phyloP scores from a whole-genome alignment of 495 filamentous ascomycete species.

The Copromyces sp. region DNA sequence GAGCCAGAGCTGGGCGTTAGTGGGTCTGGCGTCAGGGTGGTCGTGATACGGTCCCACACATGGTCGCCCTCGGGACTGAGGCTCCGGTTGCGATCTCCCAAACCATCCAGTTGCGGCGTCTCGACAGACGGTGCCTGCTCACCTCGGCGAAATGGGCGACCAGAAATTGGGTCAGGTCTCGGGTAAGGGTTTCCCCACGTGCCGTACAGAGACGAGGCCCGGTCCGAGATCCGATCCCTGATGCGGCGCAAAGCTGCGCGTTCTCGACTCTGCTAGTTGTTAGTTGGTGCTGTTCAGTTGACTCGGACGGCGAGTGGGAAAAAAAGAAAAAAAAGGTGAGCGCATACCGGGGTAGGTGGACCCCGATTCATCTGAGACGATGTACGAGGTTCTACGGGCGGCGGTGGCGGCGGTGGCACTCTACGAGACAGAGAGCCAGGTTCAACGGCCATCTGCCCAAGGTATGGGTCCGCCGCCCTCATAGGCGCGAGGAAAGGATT shows the following conservation, averaged over 20 bases:
- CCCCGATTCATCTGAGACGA: not conserved
- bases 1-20: slow-evolving; percentile 69
- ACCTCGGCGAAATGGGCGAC: not conserved
- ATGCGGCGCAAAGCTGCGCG: not conserved
- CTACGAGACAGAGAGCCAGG: slow-evolving; percentile 8
- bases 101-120: slow-evolving; percentile 47
- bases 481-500: not conserved
- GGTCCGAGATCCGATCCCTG: not conserved
- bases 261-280: not conserved
- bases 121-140: not conserved
- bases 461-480: not conserved
- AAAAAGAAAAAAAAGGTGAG: too few relatives aligned
- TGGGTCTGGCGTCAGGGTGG: slow-evolving; percentile 70
- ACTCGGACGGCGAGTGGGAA: not conserved
- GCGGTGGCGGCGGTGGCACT: not conserved
- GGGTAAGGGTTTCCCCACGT: not conserved
- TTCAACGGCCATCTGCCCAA: slow-evolving; percentile 10
- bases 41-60: slow-evolving; percentile 70
- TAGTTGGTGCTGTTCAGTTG: not conserved
- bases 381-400: not conserved
- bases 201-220: not conserved
- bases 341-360: slow-evolving; percentile 9
- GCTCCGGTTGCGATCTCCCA: slow-evolving; percentile 77
- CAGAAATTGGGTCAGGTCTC: not conserved
- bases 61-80: slow-evolving; percentile 62